Percentiles rank a stretch among this genome's conserved stretches.
Evolutionary conservation across 176 grass and related monocot species (phyloP).

Genomic region (Neostapfia colusana): DNA sequence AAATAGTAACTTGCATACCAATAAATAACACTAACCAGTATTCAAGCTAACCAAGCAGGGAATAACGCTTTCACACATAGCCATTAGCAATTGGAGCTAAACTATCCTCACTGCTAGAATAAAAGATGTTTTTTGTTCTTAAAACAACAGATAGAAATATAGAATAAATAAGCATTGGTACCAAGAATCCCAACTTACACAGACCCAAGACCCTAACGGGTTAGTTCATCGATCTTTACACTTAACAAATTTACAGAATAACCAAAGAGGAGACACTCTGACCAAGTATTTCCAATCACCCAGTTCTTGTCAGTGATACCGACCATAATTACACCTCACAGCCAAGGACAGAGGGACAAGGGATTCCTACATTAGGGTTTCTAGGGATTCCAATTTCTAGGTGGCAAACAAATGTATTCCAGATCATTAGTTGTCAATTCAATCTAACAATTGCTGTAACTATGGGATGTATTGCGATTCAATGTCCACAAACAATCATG

Average conservation of each 20-base stretch:
- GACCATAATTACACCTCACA: background rate
- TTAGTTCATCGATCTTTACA: background rate
- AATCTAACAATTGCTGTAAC: constrained; percentile 2
- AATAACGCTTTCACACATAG: background rate
- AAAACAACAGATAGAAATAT: background rate
- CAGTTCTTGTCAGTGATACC: background rate
- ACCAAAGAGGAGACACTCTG: background rate
- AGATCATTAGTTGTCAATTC: background rate
- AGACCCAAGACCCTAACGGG: too few relatives aligned
- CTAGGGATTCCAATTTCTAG: background rate
- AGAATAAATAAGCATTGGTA: background rate
- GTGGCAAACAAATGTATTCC: background rate
- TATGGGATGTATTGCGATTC: background rate
- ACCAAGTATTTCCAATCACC: too few relatives aligned
- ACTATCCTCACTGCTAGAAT: constrained; percentile 9
- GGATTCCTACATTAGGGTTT: background rate
- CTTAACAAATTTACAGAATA: background rate
- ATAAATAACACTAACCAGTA: background rate
- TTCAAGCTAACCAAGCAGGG: constrained; percentile 6
- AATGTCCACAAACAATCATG: constrained; percentile 29
- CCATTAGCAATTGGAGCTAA: constrained; percentile 12
- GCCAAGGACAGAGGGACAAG: background rate
- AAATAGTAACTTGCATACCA: background rate
- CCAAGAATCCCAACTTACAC: too few relatives aligned
- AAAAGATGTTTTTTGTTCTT: background rate